These are phyloP conservation scores for Stentor roeselii DNA, from an alignment of 73 alveolate species.

Conservation along the genomic window DNA sequence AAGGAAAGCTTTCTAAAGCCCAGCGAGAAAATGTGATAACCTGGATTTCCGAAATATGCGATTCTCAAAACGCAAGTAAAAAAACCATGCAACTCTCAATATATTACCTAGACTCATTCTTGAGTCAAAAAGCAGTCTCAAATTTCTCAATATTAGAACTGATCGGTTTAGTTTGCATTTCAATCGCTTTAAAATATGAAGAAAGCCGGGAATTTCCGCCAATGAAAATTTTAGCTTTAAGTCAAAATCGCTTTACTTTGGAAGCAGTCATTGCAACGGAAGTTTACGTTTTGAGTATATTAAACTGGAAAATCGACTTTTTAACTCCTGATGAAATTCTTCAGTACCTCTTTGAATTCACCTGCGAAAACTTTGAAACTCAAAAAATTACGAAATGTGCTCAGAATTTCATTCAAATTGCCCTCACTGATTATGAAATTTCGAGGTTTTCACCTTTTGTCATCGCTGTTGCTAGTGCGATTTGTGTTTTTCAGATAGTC, in stretches of 20 bases:
- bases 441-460: neutral
- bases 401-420: neutral
- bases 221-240: neutral
- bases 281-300: neutral
- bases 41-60: slow-evolving; percentile 9
- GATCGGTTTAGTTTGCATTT: neutral
- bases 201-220: slow-evolving; percentile 22
- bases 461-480: neutral
- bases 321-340: neutral
- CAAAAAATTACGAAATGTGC: neutral
- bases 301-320: neutral
- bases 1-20: neutral
- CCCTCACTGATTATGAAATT: neutral
- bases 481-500: neutral
- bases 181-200: slow-evolving; percentile 23
- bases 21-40: neutral
- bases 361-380: slow-evolving; percentile 13
- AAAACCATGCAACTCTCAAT: neutral
- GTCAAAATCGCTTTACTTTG: neutral
- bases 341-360: neutral
- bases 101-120: neutral
- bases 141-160: neutral
- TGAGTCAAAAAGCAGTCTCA: neutral
- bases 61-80: neutral
- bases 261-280: slow-evolving; percentile 20